Percentiles rank a stretch among this genome's conserved stretches.
These are phyloP conservation scores for Sindora glabra DNA, from an alignment of 306 rosid species.

Conservation along the genomic window DNA sequence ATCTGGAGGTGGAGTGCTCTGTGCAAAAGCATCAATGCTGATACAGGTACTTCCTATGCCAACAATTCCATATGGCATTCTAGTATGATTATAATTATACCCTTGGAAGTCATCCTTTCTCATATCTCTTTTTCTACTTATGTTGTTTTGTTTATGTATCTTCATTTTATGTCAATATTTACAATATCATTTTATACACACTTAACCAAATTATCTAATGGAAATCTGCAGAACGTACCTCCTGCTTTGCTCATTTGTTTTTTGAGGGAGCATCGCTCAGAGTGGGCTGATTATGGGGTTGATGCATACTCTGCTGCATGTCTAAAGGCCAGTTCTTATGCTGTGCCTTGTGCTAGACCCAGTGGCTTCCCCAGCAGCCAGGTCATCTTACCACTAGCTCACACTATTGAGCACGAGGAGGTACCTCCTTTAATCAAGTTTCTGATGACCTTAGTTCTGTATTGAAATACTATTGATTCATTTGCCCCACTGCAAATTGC, in stretches of 20 bases:
- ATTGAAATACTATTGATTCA: background rate
- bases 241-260: slow-evolving; percentile 95
- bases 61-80: too few species aligned
- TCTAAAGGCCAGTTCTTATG: slow-evolving; percentile 76
- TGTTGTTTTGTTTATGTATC: too few species aligned
- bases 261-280: slow-evolving; percentile 95
- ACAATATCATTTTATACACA: too few species aligned
- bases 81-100: too few species aligned
- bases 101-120: too few species aligned
- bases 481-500: background rate
- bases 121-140: too few species aligned
- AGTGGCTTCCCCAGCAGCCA: slow-evolving; percentile 88
- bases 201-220: slow-evolving; percentile 11
- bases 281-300: slow-evolving; percentile 97
- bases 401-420: slow-evolving; percentile 90
- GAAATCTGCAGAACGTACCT: slow-evolving; percentile 64
- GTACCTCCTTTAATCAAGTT: slow-evolving; percentile 18
- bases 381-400: slow-evolving; percentile 88
- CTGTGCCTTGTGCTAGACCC: slow-evolving; percentile 79
- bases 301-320: slow-evolving; percentile 92
- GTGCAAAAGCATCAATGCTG: slow-evolving; percentile 87
- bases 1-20: slow-evolving; percentile 82
- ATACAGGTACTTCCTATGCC: background rate
- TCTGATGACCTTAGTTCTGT: background rate
- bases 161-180: too few species aligned